Percentiles rank a stretch among this genome's conserved stretches.
Conservation (phyloP, 2,329 filamentous ascomycete genomes). For the Diaporthe eres region DNA sequence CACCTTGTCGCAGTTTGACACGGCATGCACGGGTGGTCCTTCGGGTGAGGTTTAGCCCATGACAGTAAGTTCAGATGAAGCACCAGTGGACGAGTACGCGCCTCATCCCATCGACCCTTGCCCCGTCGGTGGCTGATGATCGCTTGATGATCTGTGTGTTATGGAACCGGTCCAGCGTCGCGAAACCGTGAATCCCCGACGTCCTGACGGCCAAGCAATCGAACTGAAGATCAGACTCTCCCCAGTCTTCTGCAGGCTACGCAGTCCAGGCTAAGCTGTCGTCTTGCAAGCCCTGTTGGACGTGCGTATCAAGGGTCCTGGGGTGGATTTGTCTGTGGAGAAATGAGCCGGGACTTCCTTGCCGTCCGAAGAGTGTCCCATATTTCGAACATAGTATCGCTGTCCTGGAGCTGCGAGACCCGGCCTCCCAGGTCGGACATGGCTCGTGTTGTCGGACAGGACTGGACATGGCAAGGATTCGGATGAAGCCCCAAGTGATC, state of each 20-base stretch:
- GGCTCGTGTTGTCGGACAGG: neutral
- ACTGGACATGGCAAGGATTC: slow-evolving; percentile 11
- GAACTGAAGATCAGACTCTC: slow-evolving; percentile 32
- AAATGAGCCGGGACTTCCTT: slow-evolving; percentile 2
- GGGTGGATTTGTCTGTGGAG: neutral
- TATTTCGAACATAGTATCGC: slow-evolving; percentile 1
- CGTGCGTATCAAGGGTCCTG: slow-evolving; percentile 20
- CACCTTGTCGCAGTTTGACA: slow-evolving; percentile 23
- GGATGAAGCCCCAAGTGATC: slow-evolving; percentile 21
- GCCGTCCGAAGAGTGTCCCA: slow-evolving; percentile 20
- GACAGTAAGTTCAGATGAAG: slow-evolving; percentile 33
- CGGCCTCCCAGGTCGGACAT: neutral
- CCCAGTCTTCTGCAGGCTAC: slow-evolving; percentile 14
- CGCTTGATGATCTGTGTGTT: slow-evolving; percentile 29
- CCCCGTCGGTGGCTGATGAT: slow-evolving; percentile 29
- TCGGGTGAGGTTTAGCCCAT: slow-evolving; percentile 18
- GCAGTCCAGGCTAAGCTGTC: slow-evolving; percentile 10
- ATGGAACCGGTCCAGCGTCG: slow-evolving; percentile 28
- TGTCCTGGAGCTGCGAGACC: neutral
- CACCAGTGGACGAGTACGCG: slow-evolving; percentile 17
- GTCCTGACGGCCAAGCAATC: slow-evolving; percentile 32
- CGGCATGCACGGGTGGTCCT: slow-evolving; percentile 21
- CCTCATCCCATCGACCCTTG: slow-evolving; percentile 32
- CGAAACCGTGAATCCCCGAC: slow-evolving; percentile 32
- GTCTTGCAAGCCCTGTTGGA: slow-evolving; percentile 18